Evolutionary conservation across 202 grass and related monocot genomes (phyloP), one percentile per base, ranked within the genome.

Genomic region (Zizania palustris): DNA sequence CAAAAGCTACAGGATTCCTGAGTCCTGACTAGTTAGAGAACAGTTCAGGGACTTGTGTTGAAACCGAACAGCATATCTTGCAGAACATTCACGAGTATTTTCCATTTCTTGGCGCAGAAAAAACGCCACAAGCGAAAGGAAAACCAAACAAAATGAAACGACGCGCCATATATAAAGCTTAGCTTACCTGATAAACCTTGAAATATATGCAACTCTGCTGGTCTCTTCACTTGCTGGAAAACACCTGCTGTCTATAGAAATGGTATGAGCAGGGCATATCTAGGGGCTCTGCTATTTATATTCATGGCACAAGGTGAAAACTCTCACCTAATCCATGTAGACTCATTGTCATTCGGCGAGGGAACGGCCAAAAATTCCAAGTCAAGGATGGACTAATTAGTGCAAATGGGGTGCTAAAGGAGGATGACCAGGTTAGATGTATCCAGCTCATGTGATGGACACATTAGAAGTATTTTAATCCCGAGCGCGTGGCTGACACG

Each of bases 401-500:
- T 63, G 65, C 81, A 48, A 71, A 37, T 45, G 7, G 7, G 73
- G 48, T 41, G 37, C 9, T 55, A 69, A 84, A 71, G 18, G 56
- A 59, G 65, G 39, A 45, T 37, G 73, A 50, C 81, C 73, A 84
- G 71, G 73, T 77, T 77, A 64, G 37, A 44, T 83, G 56, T 54
- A 70, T 76, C 73, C 81, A 83, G 81, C 81, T 83, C 81, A 83
- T 55, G 56, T 61, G 81, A 76, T 70, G 55, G 43, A 20, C 59
- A 59, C 58, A 5, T 76, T 69, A 37, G 55, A 19, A 64, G 14
- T 83, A 86, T 56, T 58, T 34, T 86, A 83, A 79, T 83, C 49
- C 19, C n/a, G 74, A 74, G 84, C 80, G 84, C 74, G 88, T 84
- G 84, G 65, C 81, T 53, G 18, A 78, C 84, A 90, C 50, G 60